A percentile compares a stretch with the other conserved stretches of the same genome.
phyloP scores from a whole-genome alignment of 495 filamentous ascomycete species.

The Xylaria castorea region DNA sequence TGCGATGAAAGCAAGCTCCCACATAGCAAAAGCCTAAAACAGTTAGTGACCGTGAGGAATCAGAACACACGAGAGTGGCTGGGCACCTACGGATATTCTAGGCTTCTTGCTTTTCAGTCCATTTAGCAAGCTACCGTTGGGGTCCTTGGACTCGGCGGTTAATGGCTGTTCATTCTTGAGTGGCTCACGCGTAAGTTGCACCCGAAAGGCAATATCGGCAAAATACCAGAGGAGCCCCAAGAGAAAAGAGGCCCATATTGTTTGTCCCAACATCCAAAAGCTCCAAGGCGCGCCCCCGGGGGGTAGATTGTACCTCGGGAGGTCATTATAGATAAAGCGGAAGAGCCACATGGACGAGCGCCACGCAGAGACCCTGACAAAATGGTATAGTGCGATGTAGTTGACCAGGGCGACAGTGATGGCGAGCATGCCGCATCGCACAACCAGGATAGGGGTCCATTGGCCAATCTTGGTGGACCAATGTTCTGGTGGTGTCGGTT shows the following conservation, averaged over 20 bases:
- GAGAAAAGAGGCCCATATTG: conserved; percentile 68
- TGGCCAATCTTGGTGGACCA: conserved; percentile 25
- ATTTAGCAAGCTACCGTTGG: conserved; percentile 86
- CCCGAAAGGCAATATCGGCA: conserved; percentile 75
- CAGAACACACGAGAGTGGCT: neutral
- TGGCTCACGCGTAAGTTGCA: conserved; percentile 79
- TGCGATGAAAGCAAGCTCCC: conserved; percentile 85
- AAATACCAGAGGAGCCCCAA: conserved; percentile 76
- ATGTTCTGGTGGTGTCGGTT: conserved; percentile 15
- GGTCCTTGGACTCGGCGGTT: conserved; percentile 82
- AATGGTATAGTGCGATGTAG: conserved; percentile 65
- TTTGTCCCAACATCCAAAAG: conserved; percentile 62
- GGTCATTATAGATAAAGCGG: conserved; percentile 68
- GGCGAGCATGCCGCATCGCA: conserved; percentile 42
- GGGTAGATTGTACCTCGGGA: conserved; percentile 71
- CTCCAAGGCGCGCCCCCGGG: conserved; percentile 65
- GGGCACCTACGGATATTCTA: conserved; percentile 49
- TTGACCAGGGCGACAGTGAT: conserved; percentile 53
- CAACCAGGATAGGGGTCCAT: conserved; percentile 29
- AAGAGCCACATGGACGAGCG: conserved; percentile 69
- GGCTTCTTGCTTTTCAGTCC: conserved; percentile 79
- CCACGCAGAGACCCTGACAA: conserved; percentile 73
- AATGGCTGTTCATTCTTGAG: conserved; percentile 84
- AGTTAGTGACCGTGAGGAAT: conserved; percentile 32
- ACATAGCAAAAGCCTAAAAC: conserved; percentile 80